phyloP scores from a whole-genome alignment of 441 rosid species.

The Croton laevigatus region DNA sequence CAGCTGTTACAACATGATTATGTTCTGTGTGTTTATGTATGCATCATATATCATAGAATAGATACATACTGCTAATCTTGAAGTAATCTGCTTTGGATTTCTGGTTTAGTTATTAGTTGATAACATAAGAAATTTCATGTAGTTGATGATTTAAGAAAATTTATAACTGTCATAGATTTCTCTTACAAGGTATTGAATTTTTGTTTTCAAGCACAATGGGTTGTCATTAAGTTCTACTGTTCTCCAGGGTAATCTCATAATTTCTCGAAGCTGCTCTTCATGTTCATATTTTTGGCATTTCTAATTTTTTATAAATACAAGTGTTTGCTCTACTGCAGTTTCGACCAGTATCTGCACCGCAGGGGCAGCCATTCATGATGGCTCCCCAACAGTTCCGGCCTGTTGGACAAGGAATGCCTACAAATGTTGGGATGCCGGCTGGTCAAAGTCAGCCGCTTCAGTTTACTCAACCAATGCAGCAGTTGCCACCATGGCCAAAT shows the following conservation, averaged over 20 bases:
- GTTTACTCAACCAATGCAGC: conserved; percentile 71
- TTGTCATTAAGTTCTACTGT: background rate
- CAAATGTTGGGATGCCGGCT: conserved; percentile 49
- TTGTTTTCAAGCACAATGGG: background rate
- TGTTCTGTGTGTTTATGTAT: background rate
- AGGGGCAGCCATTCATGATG: conserved; percentile 56
- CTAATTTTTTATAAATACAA: background rate
- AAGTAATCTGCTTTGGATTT: background rate
- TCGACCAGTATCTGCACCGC: conserved; percentile 68
- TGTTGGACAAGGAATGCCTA: conserved; percentile 57
- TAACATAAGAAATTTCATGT: no score
- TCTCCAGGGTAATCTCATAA: background rate
- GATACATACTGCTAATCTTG: background rate
- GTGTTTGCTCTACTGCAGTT: conserved; percentile 44
- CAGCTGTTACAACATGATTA: background rate
- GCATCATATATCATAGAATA: background rate
- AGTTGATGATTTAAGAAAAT: background rate
- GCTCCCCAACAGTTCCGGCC: conserved; percentile 73
- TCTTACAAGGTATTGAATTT: background rate
- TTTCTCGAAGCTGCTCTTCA: conserved; percentile 1
- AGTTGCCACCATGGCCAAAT: conserved; percentile 62
- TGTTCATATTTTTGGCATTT: background rate
- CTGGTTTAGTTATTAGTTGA: background rate
- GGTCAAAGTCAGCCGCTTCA: conserved; percentile 61
- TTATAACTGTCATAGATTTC: background rate